A percentile compares a stretch with the other conserved stretches of the same genome.
Evolutionary conservation across 2,329 filamentous ascomycete genomes (phyloP).

Genomic region (Blumeria hordei): DNA sequence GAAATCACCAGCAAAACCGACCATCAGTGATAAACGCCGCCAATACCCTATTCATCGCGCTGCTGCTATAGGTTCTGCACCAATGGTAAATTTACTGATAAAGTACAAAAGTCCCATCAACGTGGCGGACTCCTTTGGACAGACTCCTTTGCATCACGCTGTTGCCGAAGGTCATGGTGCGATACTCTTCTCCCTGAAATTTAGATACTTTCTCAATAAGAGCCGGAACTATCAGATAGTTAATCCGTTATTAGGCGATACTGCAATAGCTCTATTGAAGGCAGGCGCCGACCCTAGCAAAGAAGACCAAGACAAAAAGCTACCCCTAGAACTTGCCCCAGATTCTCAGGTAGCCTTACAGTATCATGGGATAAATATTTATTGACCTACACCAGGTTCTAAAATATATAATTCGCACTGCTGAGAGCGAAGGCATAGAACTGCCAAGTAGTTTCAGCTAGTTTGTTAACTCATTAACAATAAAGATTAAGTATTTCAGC

Average conservation of each 20-base stretch:
- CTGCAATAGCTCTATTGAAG: constrained; percentile 60
- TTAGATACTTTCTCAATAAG: too few species aligned
- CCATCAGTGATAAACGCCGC: constrained; percentile 65
- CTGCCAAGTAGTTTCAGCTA: constrained; percentile 13
- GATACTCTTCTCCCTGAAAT: constrained; percentile 7
- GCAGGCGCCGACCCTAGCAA: constrained; percentile 65
- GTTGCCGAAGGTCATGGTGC: constrained; percentile 49
- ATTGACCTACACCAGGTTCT: constrained; percentile 27
- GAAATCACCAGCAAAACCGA: constrained; percentile 45
- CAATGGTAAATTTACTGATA: constrained; percentile 60
- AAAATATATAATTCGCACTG: constrained; percentile 51
- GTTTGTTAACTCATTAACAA: background rate
- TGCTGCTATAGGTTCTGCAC: constrained; percentile 70
- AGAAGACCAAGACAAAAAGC: constrained; percentile 42
- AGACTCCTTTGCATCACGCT: constrained; percentile 77
- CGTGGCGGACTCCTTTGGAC: constrained; percentile 57
- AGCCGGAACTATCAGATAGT: too few species aligned
- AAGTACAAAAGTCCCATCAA: constrained; percentile 60
- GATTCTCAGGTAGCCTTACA: constrained; percentile 43
- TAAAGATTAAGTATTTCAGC: too few species aligned
- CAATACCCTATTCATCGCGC: constrained; percentile 81
- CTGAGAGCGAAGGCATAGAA: constrained; percentile 67
- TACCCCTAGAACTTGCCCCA: constrained; percentile 64
- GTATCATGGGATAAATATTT: background rate
- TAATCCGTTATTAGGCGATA: constrained; percentile 29